These are phyloP conservation scores for Berkeleyomyces basicola DNA, from an alignment of 2,329 filamentous ascomycete genomes.

Conservation along the genomic window DNA sequence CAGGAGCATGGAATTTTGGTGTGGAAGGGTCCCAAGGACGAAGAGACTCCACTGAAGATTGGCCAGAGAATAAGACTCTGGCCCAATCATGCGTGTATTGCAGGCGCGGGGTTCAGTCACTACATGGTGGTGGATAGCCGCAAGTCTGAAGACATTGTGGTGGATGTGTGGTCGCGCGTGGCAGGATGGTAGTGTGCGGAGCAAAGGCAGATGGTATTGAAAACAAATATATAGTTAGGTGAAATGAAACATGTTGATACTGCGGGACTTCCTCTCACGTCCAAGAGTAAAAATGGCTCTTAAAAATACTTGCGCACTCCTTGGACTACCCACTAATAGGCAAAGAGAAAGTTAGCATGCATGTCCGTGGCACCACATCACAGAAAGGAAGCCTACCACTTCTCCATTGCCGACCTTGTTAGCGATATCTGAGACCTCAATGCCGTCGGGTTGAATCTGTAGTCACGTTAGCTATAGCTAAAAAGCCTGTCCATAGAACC, in stretches of 20 bases:
- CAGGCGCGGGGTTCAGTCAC: slow-evolving; percentile 52
- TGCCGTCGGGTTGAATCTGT: slow-evolving; percentile 60
- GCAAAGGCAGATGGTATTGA: not conserved
- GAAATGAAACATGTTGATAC: no score
- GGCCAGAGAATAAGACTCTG: slow-evolving; percentile 55
- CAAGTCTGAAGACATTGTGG: slow-evolving; percentile 37
- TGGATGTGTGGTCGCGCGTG: slow-evolving; percentile 63
- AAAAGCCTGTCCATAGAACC: not conserved
- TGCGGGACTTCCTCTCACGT: no score
- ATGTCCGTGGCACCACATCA: not conserved
- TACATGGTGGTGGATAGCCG: slow-evolving; percentile 55
- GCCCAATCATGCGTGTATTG: slow-evolving; percentile 71
- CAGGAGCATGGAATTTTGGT: slow-evolving; percentile 64
- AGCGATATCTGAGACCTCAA: slow-evolving; percentile 60
- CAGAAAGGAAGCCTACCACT: slow-evolving; percentile 32
- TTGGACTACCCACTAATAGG: slow-evolving; percentile 2
- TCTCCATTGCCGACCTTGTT: slow-evolving; percentile 75
- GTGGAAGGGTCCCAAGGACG: slow-evolving; percentile 34
- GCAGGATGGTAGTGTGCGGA: slow-evolving; percentile 42
- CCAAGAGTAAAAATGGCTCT: not conserved
- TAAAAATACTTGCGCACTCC: not conserved
- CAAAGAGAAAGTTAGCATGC: not conserved
- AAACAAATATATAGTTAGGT: not conserved
- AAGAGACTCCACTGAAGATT: slow-evolving; percentile 33
- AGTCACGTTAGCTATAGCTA: slow-evolving; percentile 11